Conservation (phyloP, 2,329 filamentous ascomycete species). For the Aspergillus fructus region DNA sequence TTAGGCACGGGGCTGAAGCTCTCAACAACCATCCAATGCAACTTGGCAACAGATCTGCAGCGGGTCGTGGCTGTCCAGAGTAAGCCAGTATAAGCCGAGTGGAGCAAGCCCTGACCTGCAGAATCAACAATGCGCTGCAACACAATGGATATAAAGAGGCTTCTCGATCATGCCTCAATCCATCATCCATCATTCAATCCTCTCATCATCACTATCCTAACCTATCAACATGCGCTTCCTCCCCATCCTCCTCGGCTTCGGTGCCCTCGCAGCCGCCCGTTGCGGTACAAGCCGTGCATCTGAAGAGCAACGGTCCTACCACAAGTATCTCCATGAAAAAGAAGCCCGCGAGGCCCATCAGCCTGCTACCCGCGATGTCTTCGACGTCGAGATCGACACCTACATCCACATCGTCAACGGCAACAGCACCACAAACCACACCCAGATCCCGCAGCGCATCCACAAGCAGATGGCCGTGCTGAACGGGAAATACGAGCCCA, state of each 20-base stretch:
- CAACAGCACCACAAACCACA: not conserved
- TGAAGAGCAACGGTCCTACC: not conserved
- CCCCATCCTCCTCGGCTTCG: constrained; percentile 2
- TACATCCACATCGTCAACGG: constrained; percentile 7
- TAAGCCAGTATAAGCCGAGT: not conserved
- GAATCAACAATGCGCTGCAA: not conserved
- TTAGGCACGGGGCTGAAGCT: too few relatives aligned
- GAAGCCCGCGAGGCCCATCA: not conserved
- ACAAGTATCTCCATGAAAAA: not conserved
- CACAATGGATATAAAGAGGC: not conserved
- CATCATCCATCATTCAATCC: not conserved
- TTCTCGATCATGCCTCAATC: not conserved
- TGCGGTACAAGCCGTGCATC: constrained; percentile 4
- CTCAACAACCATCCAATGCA: not conserved
- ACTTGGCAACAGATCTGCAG: not conserved
- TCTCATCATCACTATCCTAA: not conserved
- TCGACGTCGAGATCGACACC: constrained; percentile 3
- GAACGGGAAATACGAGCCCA: constrained; percentile 2
- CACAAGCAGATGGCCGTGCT: constrained; percentile 2
- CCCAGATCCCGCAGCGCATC: not conserved
- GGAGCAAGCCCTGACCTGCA: not conserved
- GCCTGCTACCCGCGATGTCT: not conserved
- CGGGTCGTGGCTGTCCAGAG: not conserved
- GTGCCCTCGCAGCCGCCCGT: not conserved
- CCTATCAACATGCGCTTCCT: constrained; percentile 2